These are phyloP conservation scores for Acanthamoeba triangularis DNA, from an alignment of 208 protist species.

Conservation along the genomic window DNA sequence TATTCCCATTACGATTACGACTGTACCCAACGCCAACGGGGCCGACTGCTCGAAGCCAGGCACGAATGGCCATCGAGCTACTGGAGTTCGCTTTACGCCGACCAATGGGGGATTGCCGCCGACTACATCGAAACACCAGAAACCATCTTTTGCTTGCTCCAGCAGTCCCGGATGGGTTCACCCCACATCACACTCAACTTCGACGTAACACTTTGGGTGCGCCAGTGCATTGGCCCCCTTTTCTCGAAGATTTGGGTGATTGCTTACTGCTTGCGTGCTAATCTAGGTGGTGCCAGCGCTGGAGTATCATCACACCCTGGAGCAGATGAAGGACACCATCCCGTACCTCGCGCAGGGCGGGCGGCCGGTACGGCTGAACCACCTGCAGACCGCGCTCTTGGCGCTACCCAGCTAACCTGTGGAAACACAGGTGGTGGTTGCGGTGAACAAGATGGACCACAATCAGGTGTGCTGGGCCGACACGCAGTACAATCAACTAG, in stretches of 20 bases:
- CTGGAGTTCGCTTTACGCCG: neutral
- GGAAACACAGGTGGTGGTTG: neutral
- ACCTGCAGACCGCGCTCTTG: too few species aligned
- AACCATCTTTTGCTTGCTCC: conserved; percentile 2
- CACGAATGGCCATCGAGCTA: neutral
- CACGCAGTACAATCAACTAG: neutral
- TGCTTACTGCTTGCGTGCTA: too few species aligned
- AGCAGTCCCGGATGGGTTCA: too few species aligned
- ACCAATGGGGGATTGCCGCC: neutral
- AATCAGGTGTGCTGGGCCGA: neutral
- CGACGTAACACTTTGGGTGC: neutral
- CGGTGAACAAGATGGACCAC: conserved; percentile 30
- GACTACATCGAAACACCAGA: conserved; percentile 22
- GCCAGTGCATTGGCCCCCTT: too few species aligned
- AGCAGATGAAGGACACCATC: neutral
- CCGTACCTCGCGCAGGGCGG: neutral
- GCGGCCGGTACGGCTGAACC: neutral
- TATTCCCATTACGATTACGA: too few species aligned
- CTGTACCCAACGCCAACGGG: too few species aligned
- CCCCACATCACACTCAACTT: neutral
- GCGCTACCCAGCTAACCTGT: too few species aligned
- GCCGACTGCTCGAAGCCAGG: neutral
- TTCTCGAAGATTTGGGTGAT: too few species aligned
- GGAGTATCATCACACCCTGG: neutral
- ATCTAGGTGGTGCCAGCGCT: neutral